Base-by-base conservation (phyloP, 345 rosid genomes). In the Rhizophora mangle region DNA sequence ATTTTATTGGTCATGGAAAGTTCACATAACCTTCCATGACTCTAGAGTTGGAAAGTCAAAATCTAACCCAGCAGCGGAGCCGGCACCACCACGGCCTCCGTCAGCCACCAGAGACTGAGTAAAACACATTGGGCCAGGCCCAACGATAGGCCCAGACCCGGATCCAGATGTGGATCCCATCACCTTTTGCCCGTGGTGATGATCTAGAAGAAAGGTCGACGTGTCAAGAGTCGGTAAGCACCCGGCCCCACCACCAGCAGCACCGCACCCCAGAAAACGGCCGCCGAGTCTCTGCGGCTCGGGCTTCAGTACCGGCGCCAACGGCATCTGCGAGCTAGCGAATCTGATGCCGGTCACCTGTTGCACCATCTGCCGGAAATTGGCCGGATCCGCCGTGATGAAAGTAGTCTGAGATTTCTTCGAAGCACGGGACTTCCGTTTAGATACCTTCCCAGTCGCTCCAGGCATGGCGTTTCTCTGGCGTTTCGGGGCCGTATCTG, bases 341-440 rank as follows among this genome's bases (percentile, higher is more conserved):
- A 78, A 82, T 71, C 82, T 74, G 7, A 80, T 83, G 2, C 97
- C 97, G 15, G 97, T 91, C 15, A 91, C 88, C 83, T 89, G 96
- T 74, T 91, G 97, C 80, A 91, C 97, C 96, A 91, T 83, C 85
- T 87, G 88, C 24, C 97, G 76, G 72, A 91, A 91, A 49, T 89
- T 87, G 0, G 93, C 89, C 62, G 91, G 92, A 78, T 91, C 97
- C 65, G 97, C 88, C 4, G 84, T 71, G 62, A 91, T 87, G 65
- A 87, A 89, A 30, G 97, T 91, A 2, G 95, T 91, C 71, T 81
- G 89, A 20, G 89, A 81, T 62, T 80, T 68, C 65, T 87, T 91
- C 56, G 92, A 76, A 26, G 87, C 79, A 0, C 97, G 88, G 3
- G 89, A 70, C 64, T 86, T 84, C 64, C 92, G 80, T 57, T 89